Conservation (phyloP, 495 filamentous ascomycete species). For the Neurospora sp. region DNA sequence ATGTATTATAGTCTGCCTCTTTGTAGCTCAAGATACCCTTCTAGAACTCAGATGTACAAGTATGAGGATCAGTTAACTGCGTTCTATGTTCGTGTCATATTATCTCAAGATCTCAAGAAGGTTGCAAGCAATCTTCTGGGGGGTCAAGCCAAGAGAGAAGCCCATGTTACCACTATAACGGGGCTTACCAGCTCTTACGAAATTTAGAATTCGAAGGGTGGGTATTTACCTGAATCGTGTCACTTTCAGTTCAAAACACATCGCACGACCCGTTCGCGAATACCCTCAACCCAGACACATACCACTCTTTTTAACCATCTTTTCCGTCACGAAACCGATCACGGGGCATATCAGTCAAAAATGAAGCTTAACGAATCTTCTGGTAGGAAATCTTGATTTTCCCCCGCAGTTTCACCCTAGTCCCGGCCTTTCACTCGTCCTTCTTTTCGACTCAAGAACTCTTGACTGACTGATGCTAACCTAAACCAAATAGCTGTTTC, state of each 20-base stretch:
- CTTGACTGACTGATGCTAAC: not conserved
- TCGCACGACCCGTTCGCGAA: not conserved
- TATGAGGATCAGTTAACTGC: not conserved
- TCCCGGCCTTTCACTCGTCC: not conserved
- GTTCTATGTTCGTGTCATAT: not conserved
- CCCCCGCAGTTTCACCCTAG: not conserved
- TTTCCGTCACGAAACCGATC: not conserved
- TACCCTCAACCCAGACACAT: not conserved
- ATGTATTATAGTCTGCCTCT: not conserved
- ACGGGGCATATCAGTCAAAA: not conserved
- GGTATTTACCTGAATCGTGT: not conserved
- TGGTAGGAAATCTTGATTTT: constrained; percentile 21
- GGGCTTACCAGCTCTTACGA: not conserved
- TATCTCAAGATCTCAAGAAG: not conserved
- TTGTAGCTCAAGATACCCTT: not conserved
- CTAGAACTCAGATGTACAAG: not conserved
- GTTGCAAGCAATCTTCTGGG: not conserved
- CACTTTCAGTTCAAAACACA: not conserved
- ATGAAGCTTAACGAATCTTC: constrained; percentile 35
- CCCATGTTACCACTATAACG: not conserved
- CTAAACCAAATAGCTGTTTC: constrained; percentile 46
- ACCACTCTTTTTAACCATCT: not conserved
- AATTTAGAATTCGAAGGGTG: not conserved
- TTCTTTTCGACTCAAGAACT: not conserved
- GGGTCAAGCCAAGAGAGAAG: not conserved